A percentile compares a stretch with the other conserved stretches of the same genome.
Conservation (phyloP, 495 filamentous ascomycete genomes). For the Xylaria acuta region DNA sequence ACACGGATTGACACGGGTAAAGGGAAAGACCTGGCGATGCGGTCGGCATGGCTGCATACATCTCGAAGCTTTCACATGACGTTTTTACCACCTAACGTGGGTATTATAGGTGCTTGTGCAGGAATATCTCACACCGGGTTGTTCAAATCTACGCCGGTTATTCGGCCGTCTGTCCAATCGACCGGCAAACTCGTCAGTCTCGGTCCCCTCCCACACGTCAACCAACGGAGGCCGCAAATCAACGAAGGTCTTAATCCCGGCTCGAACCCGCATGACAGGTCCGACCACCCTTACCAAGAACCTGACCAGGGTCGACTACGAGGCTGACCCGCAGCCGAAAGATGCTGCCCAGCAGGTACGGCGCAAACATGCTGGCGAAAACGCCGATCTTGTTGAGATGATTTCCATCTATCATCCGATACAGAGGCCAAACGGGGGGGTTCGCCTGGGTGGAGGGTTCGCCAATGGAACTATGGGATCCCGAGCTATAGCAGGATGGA, state of each 20-base stretch:
- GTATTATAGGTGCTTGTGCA: constrained; percentile 20
- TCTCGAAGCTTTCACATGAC: constrained; percentile 37
- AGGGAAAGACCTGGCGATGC: constrained; percentile 27
- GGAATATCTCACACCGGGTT: constrained; percentile 43
- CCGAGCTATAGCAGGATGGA: constrained; percentile 7
- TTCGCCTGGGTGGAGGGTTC: background rate
- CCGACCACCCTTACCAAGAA: constrained; percentile 21
- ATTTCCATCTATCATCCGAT: constrained; percentile 13
- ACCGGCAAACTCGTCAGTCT: constrained; percentile 19
- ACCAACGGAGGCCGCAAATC: constrained; percentile 23
- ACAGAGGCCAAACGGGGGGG: constrained; percentile 3
- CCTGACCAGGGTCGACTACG: constrained; percentile 19
- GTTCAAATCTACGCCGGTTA: constrained; percentile 40
- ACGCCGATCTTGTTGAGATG: constrained; percentile 19
- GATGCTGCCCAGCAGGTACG: constrained; percentile 8
- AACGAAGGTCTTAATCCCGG: constrained; percentile 16
- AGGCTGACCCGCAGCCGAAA: constrained; percentile 21
- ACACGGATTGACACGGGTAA: constrained; percentile 12
- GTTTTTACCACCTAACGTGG: constrained; percentile 3
- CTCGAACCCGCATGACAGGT: constrained; percentile 21
- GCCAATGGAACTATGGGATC: background rate
- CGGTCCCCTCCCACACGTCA: constrained; percentile 17
- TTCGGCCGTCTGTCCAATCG: constrained; percentile 35
- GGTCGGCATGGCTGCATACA: constrained; percentile 26
- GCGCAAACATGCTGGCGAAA: constrained; percentile 4